Conservation (phyloP, 2,329 filamentous ascomycete species). For the Mollisiaceae sp. region DNA sequence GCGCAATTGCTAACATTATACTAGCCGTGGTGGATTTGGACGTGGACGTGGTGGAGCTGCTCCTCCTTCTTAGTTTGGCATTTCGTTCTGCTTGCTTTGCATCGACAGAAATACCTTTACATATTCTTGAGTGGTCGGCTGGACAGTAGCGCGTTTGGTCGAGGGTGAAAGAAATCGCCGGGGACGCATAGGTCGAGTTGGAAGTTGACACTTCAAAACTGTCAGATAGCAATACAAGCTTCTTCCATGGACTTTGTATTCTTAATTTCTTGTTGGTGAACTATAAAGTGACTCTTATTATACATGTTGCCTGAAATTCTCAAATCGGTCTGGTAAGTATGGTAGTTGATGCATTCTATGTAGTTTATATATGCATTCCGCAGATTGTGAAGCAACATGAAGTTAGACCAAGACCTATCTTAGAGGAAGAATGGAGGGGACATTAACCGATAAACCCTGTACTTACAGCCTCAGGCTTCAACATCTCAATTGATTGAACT, state of each 20-base stretch:
- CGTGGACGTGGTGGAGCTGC: constrained; percentile 83
- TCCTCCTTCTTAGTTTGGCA: constrained; percentile 48
- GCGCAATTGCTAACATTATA: constrained; percentile 44
- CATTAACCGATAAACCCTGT: too few species aligned
- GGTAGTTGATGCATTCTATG: neutral
- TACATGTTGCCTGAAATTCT: neutral
- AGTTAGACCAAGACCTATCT: neutral
- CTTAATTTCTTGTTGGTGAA: constrained; percentile 24
- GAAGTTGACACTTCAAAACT: constrained; percentile 48
- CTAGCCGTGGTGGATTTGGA: constrained; percentile 83
- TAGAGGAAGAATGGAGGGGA: too few species aligned
- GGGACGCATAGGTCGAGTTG: constrained; percentile 52
- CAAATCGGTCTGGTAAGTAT: neutral
- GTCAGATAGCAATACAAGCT: constrained; percentile 46
- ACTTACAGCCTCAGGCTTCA: too few species aligned
- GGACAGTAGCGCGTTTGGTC: constrained; percentile 54
- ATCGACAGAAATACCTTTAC: constrained; percentile 43
- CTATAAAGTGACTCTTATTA: neutral
- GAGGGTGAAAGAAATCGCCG: constrained; percentile 54
- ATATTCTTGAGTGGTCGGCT: constrained; percentile 47
- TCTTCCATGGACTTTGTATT: constrained; percentile 40
- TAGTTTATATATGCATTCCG: neutral
- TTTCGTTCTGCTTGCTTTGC: constrained; percentile 43
- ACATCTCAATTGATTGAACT: too few species aligned
- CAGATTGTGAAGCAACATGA: neutral